Conservation (phyloP, 192 early-diverging fungal genomes). For the Backusella macrospora region DNA sequence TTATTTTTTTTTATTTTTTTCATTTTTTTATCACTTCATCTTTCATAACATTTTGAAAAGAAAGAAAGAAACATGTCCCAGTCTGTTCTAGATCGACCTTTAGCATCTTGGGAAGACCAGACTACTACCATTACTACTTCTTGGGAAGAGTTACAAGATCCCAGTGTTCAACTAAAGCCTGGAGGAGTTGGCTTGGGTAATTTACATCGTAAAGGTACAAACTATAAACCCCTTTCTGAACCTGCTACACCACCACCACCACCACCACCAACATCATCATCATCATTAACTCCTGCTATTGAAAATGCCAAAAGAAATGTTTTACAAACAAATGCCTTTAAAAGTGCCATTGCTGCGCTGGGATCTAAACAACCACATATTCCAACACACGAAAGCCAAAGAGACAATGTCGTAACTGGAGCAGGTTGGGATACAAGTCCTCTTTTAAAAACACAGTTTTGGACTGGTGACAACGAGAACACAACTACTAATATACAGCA, state of each 20-base stretch:
- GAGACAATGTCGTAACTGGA: background rate
- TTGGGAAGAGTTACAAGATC: conserved; percentile 12
- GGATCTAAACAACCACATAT: background rate
- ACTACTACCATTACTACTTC: background rate
- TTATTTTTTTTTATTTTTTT: too few species aligned
- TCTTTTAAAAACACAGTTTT: conserved; percentile 4
- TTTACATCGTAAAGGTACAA: conserved; percentile 26
- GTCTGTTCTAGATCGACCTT: background rate
- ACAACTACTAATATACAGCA: background rate
- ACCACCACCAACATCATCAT: too few species aligned
- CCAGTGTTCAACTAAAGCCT: conserved; percentile 23
- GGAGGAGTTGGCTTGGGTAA: conserved; percentile 31
- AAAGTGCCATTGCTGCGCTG: background rate
- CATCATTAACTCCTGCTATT: too few species aligned
- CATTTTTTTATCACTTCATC: too few species aligned
- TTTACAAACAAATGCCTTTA: background rate
- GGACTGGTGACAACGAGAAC: background rate
- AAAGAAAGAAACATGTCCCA: background rate
- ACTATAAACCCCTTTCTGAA: conserved; percentile 30
- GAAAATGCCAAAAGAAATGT: background rate
- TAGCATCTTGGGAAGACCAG: background rate
- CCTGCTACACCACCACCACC: too few species aligned
- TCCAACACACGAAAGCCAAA: background rate
- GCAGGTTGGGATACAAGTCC: background rate
- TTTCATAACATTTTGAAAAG: background rate